These are phyloP conservation scores for Barnettozyma botsteinii DNA, from an alignment of 805 yeast genomes.

Conservation along the genomic window DNA sequence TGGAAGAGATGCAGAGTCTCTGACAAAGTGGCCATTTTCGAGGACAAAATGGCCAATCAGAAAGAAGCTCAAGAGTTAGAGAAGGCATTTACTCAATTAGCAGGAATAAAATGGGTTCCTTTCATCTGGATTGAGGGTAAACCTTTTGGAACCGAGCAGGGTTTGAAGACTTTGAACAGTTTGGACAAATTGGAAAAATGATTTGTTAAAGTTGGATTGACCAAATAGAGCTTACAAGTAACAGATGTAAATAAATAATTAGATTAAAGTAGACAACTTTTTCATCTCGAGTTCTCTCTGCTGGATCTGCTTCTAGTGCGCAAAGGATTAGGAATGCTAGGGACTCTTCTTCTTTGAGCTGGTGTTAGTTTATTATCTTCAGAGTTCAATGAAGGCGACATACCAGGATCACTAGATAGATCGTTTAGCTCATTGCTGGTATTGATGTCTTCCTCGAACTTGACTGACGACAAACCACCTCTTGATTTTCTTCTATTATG, in stretches of 20 bases:
- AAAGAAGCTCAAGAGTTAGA: slow-evolving; percentile 49
- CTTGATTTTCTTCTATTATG: slow-evolving; percentile 25
- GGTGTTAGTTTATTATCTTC: slow-evolving; percentile 15
- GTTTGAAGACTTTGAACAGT: slow-evolving; percentile 30
- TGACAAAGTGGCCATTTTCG: slow-evolving; percentile 49
- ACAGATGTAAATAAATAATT: background rate
- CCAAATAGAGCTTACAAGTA: background rate
- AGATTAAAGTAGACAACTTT: background rate
- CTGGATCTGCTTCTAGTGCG: slow-evolving; percentile 26
- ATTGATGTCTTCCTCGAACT: slow-evolving; percentile 23
- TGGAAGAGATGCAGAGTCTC: slow-evolving; percentile 48
- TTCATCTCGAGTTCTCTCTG: slow-evolving; percentile 20
- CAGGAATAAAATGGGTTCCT: slow-evolving; percentile 67
- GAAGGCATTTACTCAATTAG: slow-evolving; percentile 47
- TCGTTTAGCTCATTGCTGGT: background rate
- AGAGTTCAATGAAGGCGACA: background rate
- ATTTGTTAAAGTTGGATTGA: slow-evolving; percentile 20
- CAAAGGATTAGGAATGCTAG: slow-evolving; percentile 23
- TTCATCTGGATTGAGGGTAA: slow-evolving; percentile 56
- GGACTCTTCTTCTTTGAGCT: slow-evolving; percentile 24
- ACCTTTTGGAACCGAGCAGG: slow-evolving; percentile 52
- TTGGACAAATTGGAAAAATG: slow-evolving; percentile 20
- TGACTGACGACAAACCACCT: slow-evolving; percentile 24
- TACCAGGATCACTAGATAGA: background rate
- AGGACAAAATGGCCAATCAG: slow-evolving; percentile 45